These are phyloP conservation scores for Akanthomyces uredinophilus DNA, from an alignment of 2,329 filamentous ascomycete genomes.

Conservation along the genomic window DNA sequence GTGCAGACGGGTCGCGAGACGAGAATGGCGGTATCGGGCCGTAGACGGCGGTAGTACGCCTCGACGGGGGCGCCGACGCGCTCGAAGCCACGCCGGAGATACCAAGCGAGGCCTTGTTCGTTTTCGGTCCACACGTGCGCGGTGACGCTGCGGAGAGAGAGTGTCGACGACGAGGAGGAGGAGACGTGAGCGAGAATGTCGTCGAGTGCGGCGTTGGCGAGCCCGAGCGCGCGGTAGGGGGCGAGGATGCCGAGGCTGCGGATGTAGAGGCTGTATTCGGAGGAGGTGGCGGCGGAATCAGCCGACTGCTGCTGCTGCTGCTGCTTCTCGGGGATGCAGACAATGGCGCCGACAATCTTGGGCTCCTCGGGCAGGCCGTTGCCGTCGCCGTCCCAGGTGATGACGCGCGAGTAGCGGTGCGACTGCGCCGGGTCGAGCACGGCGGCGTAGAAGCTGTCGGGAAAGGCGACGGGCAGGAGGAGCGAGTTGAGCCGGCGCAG, in stretches of 20 bases:
- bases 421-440: slow-evolving; percentile 45
- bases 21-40: slow-evolving; percentile 57
- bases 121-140: slow-evolving; percentile 67
- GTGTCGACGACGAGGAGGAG: slow-evolving; percentile 24
- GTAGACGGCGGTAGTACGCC: slow-evolving; percentile 58
- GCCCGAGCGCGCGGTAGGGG: slow-evolving; percentile 56
- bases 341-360: slow-evolving; percentile 56
- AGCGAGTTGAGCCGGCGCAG: slow-evolving; percentile 61
- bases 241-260: slow-evolving; percentile 59
- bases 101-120: slow-evolving; percentile 59
- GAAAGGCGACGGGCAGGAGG: slow-evolving; percentile 59
- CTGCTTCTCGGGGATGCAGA: slow-evolving; percentile 48
- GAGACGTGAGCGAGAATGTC: slow-evolving; percentile 34
- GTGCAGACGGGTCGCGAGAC: slow-evolving; percentile 42
- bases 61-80: slow-evolving; percentile 42
- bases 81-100: slow-evolving; percentile 52
- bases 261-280: slow-evolving; percentile 52
- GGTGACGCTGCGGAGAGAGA: slow-evolving; percentile 37
- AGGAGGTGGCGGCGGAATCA: not conserved
- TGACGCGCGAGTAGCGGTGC: slow-evolving; percentile 53
- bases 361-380: slow-evolving; percentile 24
- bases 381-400: slow-evolving; percentile 48
- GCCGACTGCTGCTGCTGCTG: slow-evolving; percentile 35
- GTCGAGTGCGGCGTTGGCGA: slow-evolving; percentile 53
- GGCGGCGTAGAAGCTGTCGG: slow-evolving; percentile 57